Base-by-base conservation (phyloP, 768 basidiomycete species). In the Kockovaella imperatae region DNA sequence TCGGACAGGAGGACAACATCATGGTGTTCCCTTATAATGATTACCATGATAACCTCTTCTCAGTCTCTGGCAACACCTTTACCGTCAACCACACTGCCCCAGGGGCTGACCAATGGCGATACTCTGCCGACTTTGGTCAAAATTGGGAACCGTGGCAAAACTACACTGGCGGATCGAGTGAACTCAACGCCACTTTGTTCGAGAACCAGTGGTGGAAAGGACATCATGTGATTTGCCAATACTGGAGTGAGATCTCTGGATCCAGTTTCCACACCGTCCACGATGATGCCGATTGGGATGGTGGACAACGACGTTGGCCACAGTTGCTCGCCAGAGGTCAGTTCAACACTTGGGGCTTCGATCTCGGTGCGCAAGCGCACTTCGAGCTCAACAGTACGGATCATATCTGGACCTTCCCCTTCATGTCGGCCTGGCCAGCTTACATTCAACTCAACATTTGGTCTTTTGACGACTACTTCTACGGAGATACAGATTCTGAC, bases 271-370 rank as follows among this genome's bases (percentile, higher is more conserved):
- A 80, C 35, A 80, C 86, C 29, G 73, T 87, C 10, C 89, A 93
- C 57, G 84, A 85, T 15, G 90, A 95, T 62, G 68, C 75, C 49
- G 77, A 77, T 35, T 86, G 79, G 67, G 68, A 66, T 6, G 77
- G 76, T 2, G 67, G 72, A 31, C 72, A 75, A 42, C 83, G 90
- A 60, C 84, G 87, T 21, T 83, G 86, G 24, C 90, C 90, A 21
- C 87, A 90, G 60, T 76, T 91, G 58, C 74, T 95, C 45, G 85
- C 81, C 35, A 83, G 90, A 58, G 90, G 90, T 40, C 81, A 83
- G 0, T 95, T 87, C 78, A 95, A 95, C 62, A 72, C 78, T 29
- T 95, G 88, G 87, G 90, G 90, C 47, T 89, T 81, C 67, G 90
- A 95, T 73, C 75, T 80, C 49, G 90, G 90, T 60, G 78, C 88